A percentile compares a stretch with the other conserved stretches of the same genome.
These are phyloP conservation scores for Colletotrichum sojae DNA, from an alignment of 2,329 filamentous ascomycete species.

Conservation along the genomic window DNA sequence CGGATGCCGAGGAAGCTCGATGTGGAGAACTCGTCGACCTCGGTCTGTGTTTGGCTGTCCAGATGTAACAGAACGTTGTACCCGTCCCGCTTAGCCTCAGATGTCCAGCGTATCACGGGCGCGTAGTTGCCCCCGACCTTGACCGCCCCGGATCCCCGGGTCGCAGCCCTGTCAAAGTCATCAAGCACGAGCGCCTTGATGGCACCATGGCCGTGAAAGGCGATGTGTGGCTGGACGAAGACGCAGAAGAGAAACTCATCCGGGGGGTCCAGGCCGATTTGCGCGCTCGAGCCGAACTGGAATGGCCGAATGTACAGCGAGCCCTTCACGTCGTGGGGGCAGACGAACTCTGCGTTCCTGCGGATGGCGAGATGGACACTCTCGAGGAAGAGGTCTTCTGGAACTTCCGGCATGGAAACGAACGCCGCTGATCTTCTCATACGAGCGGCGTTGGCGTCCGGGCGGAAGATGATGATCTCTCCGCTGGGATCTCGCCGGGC, in stretches of 20 bases:
- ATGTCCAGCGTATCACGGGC: conserved; percentile 79
- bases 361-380: conserved; percentile 73
- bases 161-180: conserved; percentile 78
- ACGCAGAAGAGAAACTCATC: conserved; percentile 75
- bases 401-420: conserved; percentile 74
- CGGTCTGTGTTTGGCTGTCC: conserved; percentile 73
- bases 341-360: conserved; percentile 77
- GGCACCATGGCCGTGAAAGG: conserved; percentile 54
- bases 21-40: conserved; percentile 79
- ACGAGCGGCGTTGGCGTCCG: background rate
- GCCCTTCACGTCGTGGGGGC: conserved; percentile 73
- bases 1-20: conserved; percentile 75
- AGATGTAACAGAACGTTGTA: conserved; percentile 78
- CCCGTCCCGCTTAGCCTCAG: conserved; percentile 71
- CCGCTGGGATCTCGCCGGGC: conserved; percentile 9
- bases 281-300: conserved; percentile 64
- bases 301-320: conserved; percentile 79
- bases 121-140: conserved; percentile 82
- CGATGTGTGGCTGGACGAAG: conserved; percentile 75
- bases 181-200: conserved; percentile 77
- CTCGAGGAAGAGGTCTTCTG: conserved; percentile 70
- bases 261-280: conserved; percentile 43
- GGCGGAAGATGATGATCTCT: conserved; percentile 14
- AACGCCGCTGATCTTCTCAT: conserved; percentile 17
- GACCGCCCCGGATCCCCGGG: conserved; percentile 74